A percentile compares a stretch with the other conserved stretches of the same genome.
phyloP scores from a whole-genome alignment of 106 monocot genomes.

The Allium cepa region DNA sequence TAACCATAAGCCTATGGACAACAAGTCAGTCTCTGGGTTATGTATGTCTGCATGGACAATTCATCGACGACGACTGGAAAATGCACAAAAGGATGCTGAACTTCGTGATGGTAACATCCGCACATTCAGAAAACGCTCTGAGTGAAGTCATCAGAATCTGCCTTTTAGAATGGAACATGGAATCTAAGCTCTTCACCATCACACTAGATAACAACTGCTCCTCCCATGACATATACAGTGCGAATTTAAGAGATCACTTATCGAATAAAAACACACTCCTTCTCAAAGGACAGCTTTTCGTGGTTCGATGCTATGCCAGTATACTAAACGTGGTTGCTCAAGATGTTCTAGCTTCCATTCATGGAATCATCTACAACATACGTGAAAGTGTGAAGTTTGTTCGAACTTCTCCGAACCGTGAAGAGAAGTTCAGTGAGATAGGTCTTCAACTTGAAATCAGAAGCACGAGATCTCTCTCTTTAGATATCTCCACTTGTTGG shows the following conservation, averaged over 20 bases:
- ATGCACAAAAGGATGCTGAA: conserved; percentile 70
- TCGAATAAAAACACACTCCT: conserved; percentile 69
- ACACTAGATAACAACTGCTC: conserved; percentile 83
- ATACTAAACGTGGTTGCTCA: conserved; percentile 74
- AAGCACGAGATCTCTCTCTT: conserved; percentile 36
- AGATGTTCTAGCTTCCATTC: conserved; percentile 83
- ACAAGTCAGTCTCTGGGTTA: conserved; percentile 91
- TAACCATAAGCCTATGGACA: conserved; percentile 71
- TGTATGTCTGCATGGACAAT: conserved; percentile 69
- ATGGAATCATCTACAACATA: conserved; percentile 79
- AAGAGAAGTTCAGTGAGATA: conserved; percentile 78
- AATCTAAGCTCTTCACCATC: conserved; percentile 69
- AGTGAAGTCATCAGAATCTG: conserved; percentile 71
- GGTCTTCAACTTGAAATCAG: conserved; percentile 61
- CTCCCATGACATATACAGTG: conserved; percentile 85
- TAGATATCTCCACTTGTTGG: conserved; percentile 76
- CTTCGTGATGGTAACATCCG: conserved; percentile 83
- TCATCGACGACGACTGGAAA: conserved; percentile 71
- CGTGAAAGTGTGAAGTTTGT: conserved; percentile 93
- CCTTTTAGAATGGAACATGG: conserved; percentile 82
- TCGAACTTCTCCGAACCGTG: conserved; percentile 58
- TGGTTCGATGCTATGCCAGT: conserved; percentile 78
- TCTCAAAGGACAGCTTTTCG: conserved; percentile 75
- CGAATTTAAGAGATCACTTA: conserved; percentile 75
- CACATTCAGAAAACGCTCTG: conserved; percentile 83